Base-by-base conservation (phyloP, 345 rosid species). In the Hibiscus tridactylites region DNA sequence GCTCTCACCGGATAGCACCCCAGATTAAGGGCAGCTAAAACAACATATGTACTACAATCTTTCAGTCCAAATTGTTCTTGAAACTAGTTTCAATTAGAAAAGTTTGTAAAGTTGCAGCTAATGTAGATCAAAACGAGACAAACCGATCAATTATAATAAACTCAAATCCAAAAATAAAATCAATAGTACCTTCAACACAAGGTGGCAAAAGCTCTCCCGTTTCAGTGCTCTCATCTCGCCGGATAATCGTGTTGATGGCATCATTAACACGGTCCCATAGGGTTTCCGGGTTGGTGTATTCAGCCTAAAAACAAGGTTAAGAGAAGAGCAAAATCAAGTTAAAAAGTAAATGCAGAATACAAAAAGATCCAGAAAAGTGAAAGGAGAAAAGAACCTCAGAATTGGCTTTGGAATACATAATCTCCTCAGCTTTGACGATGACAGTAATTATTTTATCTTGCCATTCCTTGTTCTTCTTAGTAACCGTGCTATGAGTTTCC, bases 331-430 rank as follows among this genome's bases (percentile, higher is more conserved):
- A 42, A 72, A 50, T n/a, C 6, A 26, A 28, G 61, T 46, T 29
- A 5, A 49, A 47, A 39, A 16, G 50, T 65, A 68, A 78, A 33
- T 49, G 72, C 71, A 58, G 6, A 16, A 54, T 39, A 39, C 2
- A n/a, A 58, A n/a, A 58, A 76, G 44, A 73, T 58, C 81, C 65
- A 61, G 72, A 35, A 72, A 76, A 19, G 37, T 33, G 15, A 16
- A 64, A 72, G 61, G 39, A 54, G 28, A 19, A 7, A 10, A 35
- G 57, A 79, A 89, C 99, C 99, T 95, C 99, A 46, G 97, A 92
- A 81, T 92, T 92, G 77, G 97, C 97, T 86, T 94, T 94, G 33
- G 97, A 92, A 83, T 91, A 95, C 83, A 95, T 88, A 82, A 95
- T 92, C 80, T 95, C 97, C 87, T 95, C 99, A 4, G 97, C 90